Base-by-base conservation (phyloP, 2,329 filamentous ascomycete species). In the Phaeosphaeriaceae sp. region DNA sequence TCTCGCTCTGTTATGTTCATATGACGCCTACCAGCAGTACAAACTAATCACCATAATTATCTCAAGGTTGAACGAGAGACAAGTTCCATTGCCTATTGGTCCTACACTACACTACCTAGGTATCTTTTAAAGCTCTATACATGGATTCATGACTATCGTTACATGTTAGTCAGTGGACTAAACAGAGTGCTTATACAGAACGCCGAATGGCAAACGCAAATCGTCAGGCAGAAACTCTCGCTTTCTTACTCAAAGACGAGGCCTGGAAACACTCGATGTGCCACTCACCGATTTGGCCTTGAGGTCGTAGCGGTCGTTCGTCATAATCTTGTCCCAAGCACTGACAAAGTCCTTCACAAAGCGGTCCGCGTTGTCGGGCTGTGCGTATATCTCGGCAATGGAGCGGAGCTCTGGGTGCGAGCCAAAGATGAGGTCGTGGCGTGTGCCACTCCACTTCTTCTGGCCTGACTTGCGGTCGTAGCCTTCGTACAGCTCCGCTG, bases 291-390 rank as follows among this genome's bases (percentile, higher is more conserved):
- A 68, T 59, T 72, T 70, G 63, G 62, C 70, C 70, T 68, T 69
- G 55, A 77, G 53, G 20, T 92, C 90, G 70, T 87, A 92, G 13
- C 90, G 85, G 74, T 92, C 90, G 55, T 89, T 73, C 71, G 90
- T 89, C 86, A 89, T 89, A 11, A 92, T 86, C 87, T 92, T 92
- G 68, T 82, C 81, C 90, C 90, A 92, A 2, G 87, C 88, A 7
- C 82, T 79, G 17, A 91, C 83, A 69, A 92, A 92, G 80, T 92
- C 90, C 76, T 84, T 86, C 45, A 87, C 85, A 58, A 92, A 90
- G 81, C 88, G 89, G 57, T 85, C 82, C 56, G 84, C 74, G 10
- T 80, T 83, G 67, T 89, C 89, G 0, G 80, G 70, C 63, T 82
- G 83, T 40, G 80, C 90, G 68, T 92, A 92, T 0, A 91, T 84